A percentile compares a stretch with the other conserved stretches of the same genome.
Evolutionary conservation across 78 protist species (phyloP).

Genomic region (Diacronema lutheri): DNA sequence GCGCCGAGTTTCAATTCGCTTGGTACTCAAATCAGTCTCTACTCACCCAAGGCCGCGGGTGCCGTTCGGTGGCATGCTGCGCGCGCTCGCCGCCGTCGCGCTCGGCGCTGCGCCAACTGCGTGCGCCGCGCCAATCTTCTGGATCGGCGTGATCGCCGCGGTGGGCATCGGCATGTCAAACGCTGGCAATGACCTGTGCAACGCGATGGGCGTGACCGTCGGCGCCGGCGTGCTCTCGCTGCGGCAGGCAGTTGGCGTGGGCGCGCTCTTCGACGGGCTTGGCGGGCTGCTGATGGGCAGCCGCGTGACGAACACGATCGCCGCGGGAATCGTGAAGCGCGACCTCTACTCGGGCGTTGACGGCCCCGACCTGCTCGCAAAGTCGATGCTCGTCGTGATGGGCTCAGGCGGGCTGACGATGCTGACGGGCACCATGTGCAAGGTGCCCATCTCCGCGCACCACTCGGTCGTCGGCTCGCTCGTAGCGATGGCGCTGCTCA

Average conservation of each 20-base stretch:
- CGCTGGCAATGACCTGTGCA: conserved; percentile 30
- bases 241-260: background rate
- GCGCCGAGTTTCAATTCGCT: no score
- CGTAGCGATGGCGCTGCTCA: background rate
- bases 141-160: no score
- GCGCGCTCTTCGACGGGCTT: conserved; percentile 4
- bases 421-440: background rate
- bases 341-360: background rate
- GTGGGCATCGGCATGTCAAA: background rate
- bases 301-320: background rate
- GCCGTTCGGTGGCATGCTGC: no score
- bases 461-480: conserved; percentile 25
- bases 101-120: no score
- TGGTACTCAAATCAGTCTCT: no score
- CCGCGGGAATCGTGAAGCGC: background rate
- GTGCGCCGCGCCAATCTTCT: no score
- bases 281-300: conserved; percentile 24
- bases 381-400: background rate
- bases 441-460: conserved; percentile 22
- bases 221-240: conserved; percentile 20
- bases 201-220: conserved; percentile 14
- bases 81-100: no score
- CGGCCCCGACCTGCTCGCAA: background rate
- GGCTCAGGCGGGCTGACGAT: background rate
- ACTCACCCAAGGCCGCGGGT: no score